Evolutionary conservation across 2,329 filamentous ascomycete species (phyloP).

Genomic region (Pseudodiploospora longispora): DNA sequence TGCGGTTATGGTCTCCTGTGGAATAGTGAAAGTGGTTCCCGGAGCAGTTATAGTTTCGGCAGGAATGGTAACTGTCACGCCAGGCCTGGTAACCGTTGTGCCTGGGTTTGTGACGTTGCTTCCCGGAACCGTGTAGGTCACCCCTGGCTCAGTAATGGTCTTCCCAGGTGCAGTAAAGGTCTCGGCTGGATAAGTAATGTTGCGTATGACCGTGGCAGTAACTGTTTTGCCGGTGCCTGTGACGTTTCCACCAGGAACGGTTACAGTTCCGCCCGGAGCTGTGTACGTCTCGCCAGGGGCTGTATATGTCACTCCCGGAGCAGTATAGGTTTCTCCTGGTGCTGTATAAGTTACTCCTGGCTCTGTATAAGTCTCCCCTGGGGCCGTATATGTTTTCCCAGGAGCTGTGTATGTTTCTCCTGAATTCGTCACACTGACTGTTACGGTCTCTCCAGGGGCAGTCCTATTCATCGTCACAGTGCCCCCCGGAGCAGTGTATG

Average conservation of each 20-base stretch:
- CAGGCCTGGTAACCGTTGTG: conserved; percentile 9
- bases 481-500: conserved; percentile 8
- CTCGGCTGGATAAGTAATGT: conserved; percentile 3
- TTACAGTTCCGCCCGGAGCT: conserved; percentile 6
- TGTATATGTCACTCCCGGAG: too few relatives aligned
- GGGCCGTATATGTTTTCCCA: neutral
- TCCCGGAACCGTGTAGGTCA: conserved; percentile 18
- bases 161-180: conserved; percentile 7
- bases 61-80: conserved; percentile 4
- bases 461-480: neutral
- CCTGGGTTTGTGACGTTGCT: conserved; percentile 1
- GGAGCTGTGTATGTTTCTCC: conserved; percentile 9
- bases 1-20: conserved; percentile 17
- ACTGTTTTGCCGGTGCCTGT: conserved; percentile 5
- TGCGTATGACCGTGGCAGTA: conserved; percentile 10
- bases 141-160: conserved; percentile 3
- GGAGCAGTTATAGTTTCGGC: conserved; percentile 17
- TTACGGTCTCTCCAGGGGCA: conserved; percentile 4
- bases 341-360: neutral
- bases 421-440: conserved; percentile 5
- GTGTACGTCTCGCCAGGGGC: conserved; percentile 2
- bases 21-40: conserved; percentile 14
- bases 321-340: neutral
- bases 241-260: conserved; percentile 7
- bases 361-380: neutral